Conservation (phyloP, 2,329 filamentous ascomycete species). For the Dactylellina drechsleri region DNA sequence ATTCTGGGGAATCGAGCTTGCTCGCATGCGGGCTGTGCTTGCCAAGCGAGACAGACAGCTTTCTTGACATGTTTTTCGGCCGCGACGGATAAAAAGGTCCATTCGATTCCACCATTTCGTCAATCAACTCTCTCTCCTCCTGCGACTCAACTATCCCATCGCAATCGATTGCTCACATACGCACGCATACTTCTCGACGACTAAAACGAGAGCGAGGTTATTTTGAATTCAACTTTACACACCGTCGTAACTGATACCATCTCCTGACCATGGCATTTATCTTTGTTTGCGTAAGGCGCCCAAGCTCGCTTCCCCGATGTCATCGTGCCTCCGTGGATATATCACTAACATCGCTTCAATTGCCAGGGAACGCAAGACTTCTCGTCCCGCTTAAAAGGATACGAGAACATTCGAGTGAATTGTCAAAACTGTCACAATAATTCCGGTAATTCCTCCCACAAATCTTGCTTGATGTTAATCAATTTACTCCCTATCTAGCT, state of each 20-base stretch:
- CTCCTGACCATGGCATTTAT: constrained; percentile 45
- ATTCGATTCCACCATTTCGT: constrained; percentile 19
- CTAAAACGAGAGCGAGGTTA: neutral
- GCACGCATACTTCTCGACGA: neutral
- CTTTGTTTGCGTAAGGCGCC: constrained; percentile 53
- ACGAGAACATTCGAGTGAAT: constrained; percentile 66
- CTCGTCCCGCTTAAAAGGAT: constrained; percentile 63
- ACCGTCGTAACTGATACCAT: neutral
- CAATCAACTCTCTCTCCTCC: too few relatives aligned
- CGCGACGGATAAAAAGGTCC: constrained; percentile 44
- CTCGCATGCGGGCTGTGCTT: constrained; percentile 24
- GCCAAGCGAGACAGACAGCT: constrained; percentile 18
- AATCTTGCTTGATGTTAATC: too few relatives aligned
- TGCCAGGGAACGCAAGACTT: constrained; percentile 62
- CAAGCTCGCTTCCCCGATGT: constrained; percentile 10
- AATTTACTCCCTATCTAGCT: too few relatives aligned
- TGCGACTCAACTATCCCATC: too few relatives aligned
- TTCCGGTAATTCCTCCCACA: constrained; percentile 50
- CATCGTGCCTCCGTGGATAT: constrained; percentile 10
- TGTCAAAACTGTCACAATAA: constrained; percentile 68
- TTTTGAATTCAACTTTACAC: neutral
- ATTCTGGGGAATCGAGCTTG: constrained; percentile 15
- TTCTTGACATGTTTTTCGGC: constrained; percentile 22
- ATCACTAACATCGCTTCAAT: constrained; percentile 22
- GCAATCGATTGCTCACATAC: too few relatives aligned